Evolutionary conservation across 202 grass and related monocot genomes (phyloP), one percentile per base, ranked within the genome.

Genomic region (Digitaria exilis): DNA sequence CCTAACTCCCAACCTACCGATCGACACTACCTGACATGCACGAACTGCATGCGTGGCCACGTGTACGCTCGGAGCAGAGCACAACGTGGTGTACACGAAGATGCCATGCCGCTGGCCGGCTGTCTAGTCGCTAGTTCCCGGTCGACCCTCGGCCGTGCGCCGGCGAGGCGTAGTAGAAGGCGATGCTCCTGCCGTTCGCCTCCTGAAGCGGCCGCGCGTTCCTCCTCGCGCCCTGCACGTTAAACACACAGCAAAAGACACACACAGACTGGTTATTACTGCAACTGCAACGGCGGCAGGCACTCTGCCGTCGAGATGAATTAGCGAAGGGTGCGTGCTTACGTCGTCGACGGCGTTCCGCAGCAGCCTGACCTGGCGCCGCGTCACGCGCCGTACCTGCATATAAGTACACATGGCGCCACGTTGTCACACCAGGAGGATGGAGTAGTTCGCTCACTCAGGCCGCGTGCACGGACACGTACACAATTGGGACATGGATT

Each of bases 331-430:
- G n/a, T 28, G 62, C 35, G 37, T 5, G 37, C 85, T 88, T 60
- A 95, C 93, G 75, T 95, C 87, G 18, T 88, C 29, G 43, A 95
- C 87, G 79, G 90, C 93, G 34, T 82, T 73, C 42, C 76, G 57
- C 11, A 95, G 79, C 25, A 86, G 65, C 13, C 69, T 61, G 28
- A 95, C 65, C 82, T 92, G 93, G 7, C 81, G 57, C 9, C 76
- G 75, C 29, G 87, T 82, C 21, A 92, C 89, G 21, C 59, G 84
- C 1, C 82, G 60, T 14, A 90, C 54, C 84, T 87, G 84, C 75
- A 57, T 9, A 24, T 9, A 21, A 18, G 48, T 5, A 50, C 14
- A 2, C 13, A 18, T 7, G 49, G 17, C 48, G 48, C 48, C 48
- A 19, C 48, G 48, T n/a, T n/a, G n/a, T 50, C 48, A 19, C 49